A percentile compares a stretch with the other conserved stretches of the same genome.
phyloP scores from a whole-genome alignment of 345 rosid species.

The Eutrema heterophyllum region DNA sequence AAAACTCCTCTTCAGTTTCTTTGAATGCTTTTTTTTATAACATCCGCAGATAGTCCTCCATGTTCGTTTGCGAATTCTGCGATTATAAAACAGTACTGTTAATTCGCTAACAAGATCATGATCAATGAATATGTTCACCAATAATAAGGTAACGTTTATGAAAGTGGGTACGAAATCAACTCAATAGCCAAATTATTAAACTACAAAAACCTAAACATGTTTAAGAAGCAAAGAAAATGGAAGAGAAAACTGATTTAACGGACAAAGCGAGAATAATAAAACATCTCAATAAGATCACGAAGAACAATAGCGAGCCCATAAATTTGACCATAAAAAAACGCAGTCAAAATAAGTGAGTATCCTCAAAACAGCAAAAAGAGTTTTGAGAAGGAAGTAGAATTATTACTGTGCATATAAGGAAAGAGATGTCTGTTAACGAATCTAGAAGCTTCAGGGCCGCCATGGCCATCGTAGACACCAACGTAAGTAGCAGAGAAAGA shows the following conservation, averaged over 20 bases:
- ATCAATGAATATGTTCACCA: neutral
- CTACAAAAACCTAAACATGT: neutral
- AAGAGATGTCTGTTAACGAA: slow-evolving; percentile 83
- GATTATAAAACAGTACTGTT: no score
- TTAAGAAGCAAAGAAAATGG: neutral
- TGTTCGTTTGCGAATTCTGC: slow-evolving; percentile 77
- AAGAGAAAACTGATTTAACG: neutral
- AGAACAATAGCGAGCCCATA: no score
- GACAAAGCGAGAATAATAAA: neutral
- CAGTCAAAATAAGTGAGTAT: neutral
- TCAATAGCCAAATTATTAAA: neutral
- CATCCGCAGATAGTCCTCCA: slow-evolving; percentile 79
- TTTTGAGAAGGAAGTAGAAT: neutral
- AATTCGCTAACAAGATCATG: neutral
- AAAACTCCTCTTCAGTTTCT: slow-evolving; percentile 89
- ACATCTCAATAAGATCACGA: neutral
- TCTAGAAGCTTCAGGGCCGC: slow-evolving; percentile 96
- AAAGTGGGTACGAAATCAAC: neutral
- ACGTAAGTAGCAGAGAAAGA: slow-evolving; percentile 75
- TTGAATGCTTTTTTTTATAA: slow-evolving; percentile 75
- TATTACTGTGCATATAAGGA: slow-evolving; percentile 71
- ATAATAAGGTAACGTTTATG: neutral
- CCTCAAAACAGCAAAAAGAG: neutral
- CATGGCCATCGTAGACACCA: slow-evolving; percentile 97
- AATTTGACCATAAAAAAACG: no score